Percentiles rank a stretch among this genome's conserved stretches.
Conservation (phyloP, 768 basidiomycete species). For the Leccinum subtestaceum region DNA sequence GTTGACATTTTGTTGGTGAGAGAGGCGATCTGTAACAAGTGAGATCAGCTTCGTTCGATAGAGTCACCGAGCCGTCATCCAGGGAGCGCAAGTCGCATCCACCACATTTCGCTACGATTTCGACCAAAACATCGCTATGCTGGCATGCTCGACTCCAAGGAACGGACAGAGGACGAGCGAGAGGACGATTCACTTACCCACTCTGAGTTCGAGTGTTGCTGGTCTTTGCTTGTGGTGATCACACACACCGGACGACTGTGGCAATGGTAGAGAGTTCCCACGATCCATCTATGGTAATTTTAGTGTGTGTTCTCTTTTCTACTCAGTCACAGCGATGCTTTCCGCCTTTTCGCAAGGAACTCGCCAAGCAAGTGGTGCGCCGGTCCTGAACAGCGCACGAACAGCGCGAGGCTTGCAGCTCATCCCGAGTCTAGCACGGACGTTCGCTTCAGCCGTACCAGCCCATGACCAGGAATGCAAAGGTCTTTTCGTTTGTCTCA, state of each 20-base stretch:
- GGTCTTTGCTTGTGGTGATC: conserved; percentile 3
- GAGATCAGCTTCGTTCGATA: conserved; percentile 17
- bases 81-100: conserved; percentile 35
- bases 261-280: conserved; percentile 21
- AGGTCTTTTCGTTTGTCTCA: conserved; percentile 14
- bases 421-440: conserved; percentile 3
- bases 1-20: conserved; percentile 57
- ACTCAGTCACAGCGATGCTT: conserved; percentile 13
- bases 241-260: not conserved
- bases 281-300: conserved; percentile 22
- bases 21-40: conserved; percentile 22
- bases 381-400: not conserved
- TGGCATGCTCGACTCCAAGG: not conserved
- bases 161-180: not conserved
- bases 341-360: conserved; percentile 14
- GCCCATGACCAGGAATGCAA: conserved; percentile 8
- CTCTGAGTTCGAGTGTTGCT: conserved; percentile 31
- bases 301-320: not conserved
- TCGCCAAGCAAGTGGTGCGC: conserved; percentile 11
- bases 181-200: conserved; percentile 37
- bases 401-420: not conserved
- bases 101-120: conserved; percentile 32
- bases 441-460: conserved; percentile 12
- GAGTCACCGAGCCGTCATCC: conserved; percentile 35
- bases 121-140: not conserved